These are phyloP conservation scores for Noccaea caerulescens DNA, from an alignment of 345 rosid genomes.

Conservation along the genomic window DNA sequence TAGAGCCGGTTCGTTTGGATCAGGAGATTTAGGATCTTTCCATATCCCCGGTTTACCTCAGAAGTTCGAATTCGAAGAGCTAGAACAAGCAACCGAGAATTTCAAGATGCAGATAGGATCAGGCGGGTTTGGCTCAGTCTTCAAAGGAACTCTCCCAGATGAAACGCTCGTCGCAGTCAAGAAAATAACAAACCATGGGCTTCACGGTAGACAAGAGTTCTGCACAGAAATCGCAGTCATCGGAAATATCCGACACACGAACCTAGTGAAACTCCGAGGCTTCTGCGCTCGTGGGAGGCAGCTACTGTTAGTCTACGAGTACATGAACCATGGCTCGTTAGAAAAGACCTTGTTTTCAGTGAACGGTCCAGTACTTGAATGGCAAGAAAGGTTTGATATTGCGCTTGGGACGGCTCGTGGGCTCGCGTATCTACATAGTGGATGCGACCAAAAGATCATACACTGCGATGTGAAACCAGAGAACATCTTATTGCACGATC, in stretches of 20 bases:
- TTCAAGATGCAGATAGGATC: conserved; percentile 65
- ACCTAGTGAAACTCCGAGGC: conserved; percentile 77
- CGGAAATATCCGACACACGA: conserved; percentile 77
- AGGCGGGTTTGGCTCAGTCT: conserved; percentile 83
- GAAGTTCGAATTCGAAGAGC: conserved; percentile 64
- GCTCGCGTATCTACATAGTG: conserved; percentile 72
- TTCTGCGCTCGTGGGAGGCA: conserved; percentile 72
- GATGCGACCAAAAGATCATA: conserved; percentile 73
- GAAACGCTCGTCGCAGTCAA: conserved; percentile 66
- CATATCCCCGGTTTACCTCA: conserved; percentile 76
- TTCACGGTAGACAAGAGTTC: conserved; percentile 75
- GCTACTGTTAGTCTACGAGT: conserved; percentile 71
- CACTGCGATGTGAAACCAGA: conserved; percentile 81
- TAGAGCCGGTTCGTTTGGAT: conserved; percentile 45
- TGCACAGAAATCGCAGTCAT: conserved; percentile 76
- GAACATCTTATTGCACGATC: conserved; percentile 69
- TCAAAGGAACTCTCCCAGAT: conserved; percentile 59
- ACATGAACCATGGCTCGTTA: conserved; percentile 71
- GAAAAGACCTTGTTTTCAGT: conserved; percentile 55
- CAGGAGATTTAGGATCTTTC: conserved; percentile 71
- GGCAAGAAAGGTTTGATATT: conserved; percentile 79
- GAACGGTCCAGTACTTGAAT: conserved; percentile 59
- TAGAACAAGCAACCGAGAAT: conserved; percentile 65
- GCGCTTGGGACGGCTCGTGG: conserved; percentile 82
- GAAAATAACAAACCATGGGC: conserved; percentile 62